Evolutionary conservation across 179 eudicot genomes (phyloP), one percentile per base, ranked within the genome.

Genomic region (Sideroxylon spinosum): DNA sequence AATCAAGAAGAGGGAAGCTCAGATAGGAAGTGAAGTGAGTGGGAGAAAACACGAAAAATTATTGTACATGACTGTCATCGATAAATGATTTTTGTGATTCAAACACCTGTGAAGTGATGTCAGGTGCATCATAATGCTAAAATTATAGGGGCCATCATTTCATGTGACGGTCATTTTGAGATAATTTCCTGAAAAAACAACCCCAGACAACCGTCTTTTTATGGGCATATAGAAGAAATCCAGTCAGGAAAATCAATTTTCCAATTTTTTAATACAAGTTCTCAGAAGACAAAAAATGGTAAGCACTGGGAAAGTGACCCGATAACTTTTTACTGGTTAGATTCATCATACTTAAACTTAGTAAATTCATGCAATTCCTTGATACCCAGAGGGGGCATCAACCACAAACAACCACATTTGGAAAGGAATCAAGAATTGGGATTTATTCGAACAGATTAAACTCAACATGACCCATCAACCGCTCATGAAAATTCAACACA

Each of bases 371-470:
- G 6, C 10, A 69, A 9, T 22, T 8, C 20, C 14, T n/a, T 48
- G 32, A 68, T 5, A 11, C 11, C 73, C 32, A 49, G 13, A 17
- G 23, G 48, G 56, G 53, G 17, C 73, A 69, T 48, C n/a, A 69
- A 69, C 48, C 73, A 46, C 73, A 48, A 20, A n/a, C 22, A 68
- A 68, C 44, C n/a, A 44, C 50, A 68, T 68, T 8, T 44, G 52
- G 25, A 9, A 68, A 5, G 25, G 14, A 68, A 37, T 68, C 25
- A 68, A 44, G 53, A 68, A 9, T 9, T 37, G 26, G 72, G 53
- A 4, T 17, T 9, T 44, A 44, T 46, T 44, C 7, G 20, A 46
- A 20, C 29, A n/a, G 7, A 44, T 44, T 56, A 69, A 69, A 69
- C 17, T 20, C 17, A 69, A 20, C 57, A 48, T 37, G 25, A 68